phyloP scores from a whole-genome alignment of 139 green algal genomes.

The Chlorella sp. region DNA sequence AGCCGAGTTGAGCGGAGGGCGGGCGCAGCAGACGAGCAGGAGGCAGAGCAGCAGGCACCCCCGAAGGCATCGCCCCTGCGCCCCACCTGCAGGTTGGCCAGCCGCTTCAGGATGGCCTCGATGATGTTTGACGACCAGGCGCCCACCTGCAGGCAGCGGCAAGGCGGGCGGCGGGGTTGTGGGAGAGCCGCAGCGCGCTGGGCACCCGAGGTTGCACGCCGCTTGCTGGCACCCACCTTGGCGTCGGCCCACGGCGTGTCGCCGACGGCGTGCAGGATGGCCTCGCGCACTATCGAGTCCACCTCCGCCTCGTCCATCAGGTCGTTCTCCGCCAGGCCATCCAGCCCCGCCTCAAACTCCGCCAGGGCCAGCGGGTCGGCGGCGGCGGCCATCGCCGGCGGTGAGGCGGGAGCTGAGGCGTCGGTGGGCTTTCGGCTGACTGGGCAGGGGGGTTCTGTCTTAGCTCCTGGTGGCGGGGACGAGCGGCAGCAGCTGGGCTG shows the following conservation, averaged over 20 bases:
- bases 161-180: not conserved
- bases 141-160: conserved; percentile 41
- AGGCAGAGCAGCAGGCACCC: too few species aligned
- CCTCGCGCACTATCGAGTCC: conserved; percentile 74
- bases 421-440: not conserved
- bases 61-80: too few species aligned
- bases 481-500: too few species aligned
- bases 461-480: too few species aligned
- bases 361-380: conserved; percentile 6
- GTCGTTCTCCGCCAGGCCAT: conserved; percentile 78
- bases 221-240: conserved; percentile 48
- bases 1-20: too few species aligned
- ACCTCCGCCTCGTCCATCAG: conserved; percentile 87
- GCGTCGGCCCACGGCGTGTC: conserved; percentile 75
- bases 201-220: too few species aligned
- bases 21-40: too few species aligned
- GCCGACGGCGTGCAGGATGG: conserved; percentile 54
- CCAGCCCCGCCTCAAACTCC: conserved; percentile 27
- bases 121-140: conserved; percentile 78
- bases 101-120: conserved; percentile 81
- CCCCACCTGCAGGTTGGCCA: conserved; percentile 59
- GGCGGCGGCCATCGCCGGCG: not conserved
- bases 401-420: not conserved
- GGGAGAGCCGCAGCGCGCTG: not conserved
- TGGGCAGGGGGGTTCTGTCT: too few species aligned